phyloP scores from a whole-genome alignment of 176 grass and related monocot genomes.

The Hsuehochloa calcarea region DNA sequence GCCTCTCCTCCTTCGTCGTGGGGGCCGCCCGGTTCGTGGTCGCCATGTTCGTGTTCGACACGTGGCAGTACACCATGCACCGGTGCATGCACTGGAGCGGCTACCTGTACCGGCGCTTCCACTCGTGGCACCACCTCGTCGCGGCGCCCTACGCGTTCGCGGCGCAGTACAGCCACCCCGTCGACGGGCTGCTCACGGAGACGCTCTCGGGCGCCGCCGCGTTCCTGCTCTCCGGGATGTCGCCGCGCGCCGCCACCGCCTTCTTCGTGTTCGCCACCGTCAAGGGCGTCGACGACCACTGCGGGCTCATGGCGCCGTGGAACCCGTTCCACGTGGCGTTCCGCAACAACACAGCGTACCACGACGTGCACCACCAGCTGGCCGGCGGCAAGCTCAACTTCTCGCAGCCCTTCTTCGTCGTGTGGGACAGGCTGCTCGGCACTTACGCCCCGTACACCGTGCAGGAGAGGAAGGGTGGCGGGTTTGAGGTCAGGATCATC shows the following conservation, averaged over 20 bases:
- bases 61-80: constrained; percentile 64
- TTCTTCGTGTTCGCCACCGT: constrained; percentile 63
- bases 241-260: not conserved
- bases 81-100: constrained; percentile 49
- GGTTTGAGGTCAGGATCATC: constrained; percentile 35
- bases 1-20: not conserved
- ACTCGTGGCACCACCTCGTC: constrained; percentile 70
- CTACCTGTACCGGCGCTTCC: constrained; percentile 55
- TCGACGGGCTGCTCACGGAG: constrained; percentile 60
- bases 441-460: constrained; percentile 29
- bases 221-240: constrained; percentile 47
- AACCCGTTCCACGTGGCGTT: constrained; percentile 52
- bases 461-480: constrained; percentile 14
- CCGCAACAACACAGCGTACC: constrained; percentile 54
- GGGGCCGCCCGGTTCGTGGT: constrained; percentile 34
- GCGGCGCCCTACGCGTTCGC: constrained; percentile 57
- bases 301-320: constrained; percentile 47
- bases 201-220: constrained; percentile 42
- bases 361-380: constrained; percentile 66
- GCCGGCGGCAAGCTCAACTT: constrained; percentile 48
- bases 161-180: constrained; percentile 65
- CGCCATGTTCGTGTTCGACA: constrained; percentile 60
- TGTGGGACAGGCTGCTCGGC: constrained; percentile 56
- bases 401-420: constrained; percentile 60
- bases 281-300: constrained; percentile 72